phyloP scores from a whole-genome alignment of 2,329 filamentous ascomycete genomes.

The Dactylella cylindrospora region DNA sequence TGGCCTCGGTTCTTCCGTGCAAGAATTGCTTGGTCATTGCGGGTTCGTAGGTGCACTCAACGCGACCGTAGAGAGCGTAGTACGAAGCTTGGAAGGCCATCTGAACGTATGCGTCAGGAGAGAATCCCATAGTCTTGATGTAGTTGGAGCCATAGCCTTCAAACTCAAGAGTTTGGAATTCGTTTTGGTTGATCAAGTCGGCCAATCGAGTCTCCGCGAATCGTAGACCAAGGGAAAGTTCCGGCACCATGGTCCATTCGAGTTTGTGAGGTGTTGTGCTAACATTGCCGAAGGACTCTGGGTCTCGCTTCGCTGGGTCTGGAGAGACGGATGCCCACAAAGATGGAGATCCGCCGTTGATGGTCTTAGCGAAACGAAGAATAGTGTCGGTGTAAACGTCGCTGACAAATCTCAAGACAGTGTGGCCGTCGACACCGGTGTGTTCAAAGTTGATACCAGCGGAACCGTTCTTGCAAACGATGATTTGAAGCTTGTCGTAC shows the following conservation, averaged over 20 bases:
- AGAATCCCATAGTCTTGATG: constrained; percentile 95
- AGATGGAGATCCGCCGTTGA: constrained; percentile 89
- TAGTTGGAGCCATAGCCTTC: constrained; percentile 91
- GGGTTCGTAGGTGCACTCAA: constrained; percentile 95
- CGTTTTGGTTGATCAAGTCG: constrained; percentile 93
- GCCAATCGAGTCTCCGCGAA: constrained; percentile 94
- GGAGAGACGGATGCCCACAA: constrained; percentile 89
- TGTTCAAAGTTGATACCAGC: constrained; percentile 99
- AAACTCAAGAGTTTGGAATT: constrained; percentile 91
- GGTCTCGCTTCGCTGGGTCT: constrained; percentile 88
- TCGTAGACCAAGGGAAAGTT: constrained; percentile 83
- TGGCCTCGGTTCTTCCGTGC: constrained; percentile 91
- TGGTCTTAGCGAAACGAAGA: constrained; percentile 87
- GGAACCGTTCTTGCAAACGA: constrained; percentile 97
- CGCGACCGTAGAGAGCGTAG: constrained; percentile 89
- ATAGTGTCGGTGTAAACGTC: constrained; percentile 98
- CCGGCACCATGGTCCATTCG: constrained; percentile 95
- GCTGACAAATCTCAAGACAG: constrained; percentile 90
- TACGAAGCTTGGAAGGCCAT: constrained; percentile 99
- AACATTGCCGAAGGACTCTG: constrained; percentile 87
- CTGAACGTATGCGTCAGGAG: constrained; percentile 94
- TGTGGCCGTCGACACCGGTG: constrained; percentile 95
- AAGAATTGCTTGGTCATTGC: constrained; percentile 96
- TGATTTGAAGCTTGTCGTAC: constrained; percentile 99
- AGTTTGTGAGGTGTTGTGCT: constrained; percentile 92